Conservation (phyloP, 139 green algal genomes). For the Asterochloris sp. region DNA sequence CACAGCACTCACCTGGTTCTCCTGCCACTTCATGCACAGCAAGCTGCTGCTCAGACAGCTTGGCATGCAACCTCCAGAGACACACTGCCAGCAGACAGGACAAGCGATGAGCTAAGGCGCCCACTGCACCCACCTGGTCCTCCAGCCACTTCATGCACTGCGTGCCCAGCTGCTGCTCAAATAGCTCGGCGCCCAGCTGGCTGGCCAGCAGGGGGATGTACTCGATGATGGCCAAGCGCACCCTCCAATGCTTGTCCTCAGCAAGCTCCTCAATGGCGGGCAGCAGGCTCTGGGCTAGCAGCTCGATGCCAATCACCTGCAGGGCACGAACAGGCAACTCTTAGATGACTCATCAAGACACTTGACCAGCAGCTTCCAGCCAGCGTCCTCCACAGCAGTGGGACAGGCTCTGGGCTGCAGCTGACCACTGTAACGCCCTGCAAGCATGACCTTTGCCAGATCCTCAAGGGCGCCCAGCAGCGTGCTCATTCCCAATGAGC, state of each 20-base stretch:
- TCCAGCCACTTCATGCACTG: constrained; percentile 96
- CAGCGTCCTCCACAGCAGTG: background rate
- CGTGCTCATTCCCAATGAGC: no score
- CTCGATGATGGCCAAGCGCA: constrained; percentile 97
- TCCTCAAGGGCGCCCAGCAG: no score
- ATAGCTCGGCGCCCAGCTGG: constrained; percentile 65
- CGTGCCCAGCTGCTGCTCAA: constrained; percentile 84
- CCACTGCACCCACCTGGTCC: constrained; percentile 63
- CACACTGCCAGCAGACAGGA: no score
- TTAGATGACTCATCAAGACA: background rate
- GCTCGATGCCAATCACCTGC: constrained; percentile 32
- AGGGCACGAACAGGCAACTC: background rate
- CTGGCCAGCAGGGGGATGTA: constrained; percentile 95
- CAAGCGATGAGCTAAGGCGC: background rate
- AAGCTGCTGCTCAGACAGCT: background rate
- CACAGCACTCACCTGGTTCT: background rate
- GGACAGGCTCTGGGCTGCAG: background rate
- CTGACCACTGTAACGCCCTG: no score
- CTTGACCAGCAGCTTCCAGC: no score
- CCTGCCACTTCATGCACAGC: background rate
- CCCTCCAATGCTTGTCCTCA: constrained; percentile 97
- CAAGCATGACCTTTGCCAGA: no score
- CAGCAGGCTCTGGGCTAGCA: constrained; percentile 78
- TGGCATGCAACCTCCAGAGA: background rate
- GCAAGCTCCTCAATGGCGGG: constrained; percentile 96